Evolutionary conservation across 2,329 filamentous ascomycete species (phyloP).

Genomic region (Diaporthe sp.): DNA sequence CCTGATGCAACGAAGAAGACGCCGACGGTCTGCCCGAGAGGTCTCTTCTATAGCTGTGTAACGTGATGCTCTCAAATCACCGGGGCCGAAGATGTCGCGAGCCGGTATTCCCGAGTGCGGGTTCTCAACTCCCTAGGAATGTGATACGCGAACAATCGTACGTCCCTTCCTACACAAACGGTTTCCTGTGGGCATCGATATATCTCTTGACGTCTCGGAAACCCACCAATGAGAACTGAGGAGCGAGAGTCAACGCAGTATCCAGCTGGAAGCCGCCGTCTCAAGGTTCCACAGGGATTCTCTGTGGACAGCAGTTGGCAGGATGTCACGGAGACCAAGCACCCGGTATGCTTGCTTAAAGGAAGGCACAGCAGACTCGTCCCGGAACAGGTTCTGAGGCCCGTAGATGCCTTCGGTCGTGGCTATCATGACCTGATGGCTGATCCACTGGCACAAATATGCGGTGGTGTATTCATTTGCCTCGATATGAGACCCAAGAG

Average conservation of each 20-base stretch:
- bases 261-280: not conserved
- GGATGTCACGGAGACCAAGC: no score
- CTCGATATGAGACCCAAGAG: not conserved
- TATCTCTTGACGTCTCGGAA: not conserved
- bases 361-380: no score
- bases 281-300: not conserved
- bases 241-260: not conserved
- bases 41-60: not conserved
- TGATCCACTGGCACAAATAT: no score
- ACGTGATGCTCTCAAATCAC: not conserved
- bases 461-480: not conserved
- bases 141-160: not conserved
- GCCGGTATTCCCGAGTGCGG: not conserved
- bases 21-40: not conserved
- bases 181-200: not conserved
- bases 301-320: no score
- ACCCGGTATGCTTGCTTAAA: no score
- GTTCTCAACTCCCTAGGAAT: not conserved
- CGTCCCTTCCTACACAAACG: not conserved
- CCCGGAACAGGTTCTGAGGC: no score
- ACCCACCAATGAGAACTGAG: not conserved
- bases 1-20: not conserved
- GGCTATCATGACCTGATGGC: no score
- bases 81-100: not conserved
- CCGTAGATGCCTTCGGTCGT: no score